Base-by-base conservation (phyloP, 83 land plant species). In the Picea abies region DNA sequence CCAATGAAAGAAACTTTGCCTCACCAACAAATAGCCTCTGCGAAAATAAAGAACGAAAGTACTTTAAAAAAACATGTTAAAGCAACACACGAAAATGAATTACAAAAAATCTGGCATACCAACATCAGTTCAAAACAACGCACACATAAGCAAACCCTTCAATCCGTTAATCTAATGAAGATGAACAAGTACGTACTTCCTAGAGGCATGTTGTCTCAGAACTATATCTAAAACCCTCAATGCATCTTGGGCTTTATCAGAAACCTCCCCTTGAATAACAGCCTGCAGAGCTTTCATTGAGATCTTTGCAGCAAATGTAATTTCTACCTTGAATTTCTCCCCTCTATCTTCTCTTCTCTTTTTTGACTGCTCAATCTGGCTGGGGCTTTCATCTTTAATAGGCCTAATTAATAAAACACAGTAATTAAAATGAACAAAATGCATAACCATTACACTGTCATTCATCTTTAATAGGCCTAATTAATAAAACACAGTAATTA, bases 171-270 rank as follows among this genome's bases (percentile, higher is more conserved):
- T 56, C n/a, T 11, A 63, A 56, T 41, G 23, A 44, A 9, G 52
- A 68, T 16, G 62, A 49, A 80, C 76, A 25, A 77, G 58, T 52
- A 52, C 83, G 19, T 81, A 90, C 96, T 87, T 84, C 60, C 81
- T 83, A 9, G 96, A 93, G 12, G 96, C 91, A 85, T 94, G 91
- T 79, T 94, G 92, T 67, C 94, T 69, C 75, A 95, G 69, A 19
- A 93, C 80, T 15, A 89, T 87, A 65, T 93, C 92, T 41, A 94
- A 90, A 65, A 94, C 95, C 65, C 96, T 83, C 14, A 93, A 20
- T 32, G 93, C 93, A 83, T 93, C 94, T 64, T 90, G 91, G 70
- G 85, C 78, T 19, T 60, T 80, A 64, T 85, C 92, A 47, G 73
- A 65, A 1, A 84, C 86, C 4, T 44, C 49, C 3, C 93, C 94